Base-by-base conservation (phyloP, 176 grass and related monocot genomes). In the Rhynchospora tenuis region DNA sequence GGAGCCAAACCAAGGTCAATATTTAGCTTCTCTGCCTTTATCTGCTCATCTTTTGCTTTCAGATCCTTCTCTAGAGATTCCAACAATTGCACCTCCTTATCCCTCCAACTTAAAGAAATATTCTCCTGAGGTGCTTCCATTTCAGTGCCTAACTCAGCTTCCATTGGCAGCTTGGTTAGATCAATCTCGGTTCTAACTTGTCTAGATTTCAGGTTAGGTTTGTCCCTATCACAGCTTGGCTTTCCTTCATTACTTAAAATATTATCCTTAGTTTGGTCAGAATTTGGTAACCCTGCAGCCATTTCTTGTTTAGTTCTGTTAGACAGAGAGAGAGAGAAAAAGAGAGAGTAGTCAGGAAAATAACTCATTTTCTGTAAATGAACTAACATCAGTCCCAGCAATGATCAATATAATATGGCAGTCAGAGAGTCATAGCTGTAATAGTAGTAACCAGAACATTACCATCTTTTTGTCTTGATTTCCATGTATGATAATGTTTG, bases 111-210 rank as follows among this genome's bases (percentile, higher is more conserved):
- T 50, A 26, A 42, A 48, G 80, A 47, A 65, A 82, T 64, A 15
- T 47, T 82, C 26, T 82, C 42, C n/a, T 11, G 73, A 16, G 42
- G 47, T 76, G 48, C 62, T 82, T 82, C 80, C 80, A 82, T 82
- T 52, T 82, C 80, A 26, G 16, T 52, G 1, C 67, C 33, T 6
- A 50, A 64, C 58, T 81, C 78, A 11, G 78, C 42, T 67, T 82
- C 80, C 16, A 2, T n/a, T 48, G 80, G 43, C 22, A 27, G 80
- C 52, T 82, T 82, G 42, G 80, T 82, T 50, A 82, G 59, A 22
- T 82, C 80, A 27, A 82, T 82, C 48, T 52, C 61, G 9, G 60
- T 64, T 82, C 78, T 59, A 23, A 27, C 42, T 65, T 65, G 42
- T 81, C 56, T 81, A 42, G 57, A 47, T 47, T 59, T 46, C 19